phyloP scores from a whole-genome alignment of 441 rosid species.

The Mallotus japonicus region DNA sequence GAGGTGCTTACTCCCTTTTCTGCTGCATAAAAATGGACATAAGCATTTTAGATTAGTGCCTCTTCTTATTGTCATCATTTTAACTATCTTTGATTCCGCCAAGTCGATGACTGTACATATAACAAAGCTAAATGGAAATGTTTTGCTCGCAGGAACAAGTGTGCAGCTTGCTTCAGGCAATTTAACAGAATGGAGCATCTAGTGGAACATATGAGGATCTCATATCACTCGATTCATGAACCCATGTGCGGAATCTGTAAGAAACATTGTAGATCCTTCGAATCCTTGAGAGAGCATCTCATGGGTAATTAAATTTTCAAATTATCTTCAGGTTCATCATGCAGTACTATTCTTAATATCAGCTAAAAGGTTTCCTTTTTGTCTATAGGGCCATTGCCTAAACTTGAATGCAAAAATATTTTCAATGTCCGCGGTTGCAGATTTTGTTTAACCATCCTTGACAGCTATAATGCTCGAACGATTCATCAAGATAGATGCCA shows the following conservation, averaged over 20 bases:
- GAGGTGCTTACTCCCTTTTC: slow-evolving; percentile 32
- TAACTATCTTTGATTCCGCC: too few species aligned
- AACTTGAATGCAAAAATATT: slow-evolving; percentile 75
- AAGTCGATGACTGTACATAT: too few species aligned
- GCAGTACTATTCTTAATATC: not conserved
- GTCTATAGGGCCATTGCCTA: slow-evolving; percentile 72
- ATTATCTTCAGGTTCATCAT: not conserved
- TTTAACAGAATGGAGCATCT: slow-evolving; percentile 84
- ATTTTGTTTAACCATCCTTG: slow-evolving; percentile 67
- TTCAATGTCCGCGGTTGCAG: slow-evolving; percentile 73
- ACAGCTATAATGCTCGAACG: slow-evolving; percentile 56
- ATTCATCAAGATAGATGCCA: slow-evolving; percentile 83
- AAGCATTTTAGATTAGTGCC: not conserved
- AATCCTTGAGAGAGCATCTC: slow-evolving; percentile 87
- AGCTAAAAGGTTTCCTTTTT: not conserved
- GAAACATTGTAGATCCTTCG: slow-evolving; percentile 89
- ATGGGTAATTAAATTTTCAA: slow-evolving; percentile 43
- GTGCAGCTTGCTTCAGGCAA: slow-evolving; percentile 90
- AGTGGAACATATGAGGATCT: slow-evolving; percentile 82
- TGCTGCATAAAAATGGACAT: not conserved
- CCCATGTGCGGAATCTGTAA: slow-evolving; percentile 72
- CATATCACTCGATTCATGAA: slow-evolving; percentile 81
- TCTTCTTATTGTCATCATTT: too few species aligned
- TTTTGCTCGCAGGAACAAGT: slow-evolving; percentile 58
- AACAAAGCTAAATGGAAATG: too few species aligned